phyloP scores from a whole-genome alignment of 1,284 basidiomycete species.

The Sanghuangporus baumii region DNA sequence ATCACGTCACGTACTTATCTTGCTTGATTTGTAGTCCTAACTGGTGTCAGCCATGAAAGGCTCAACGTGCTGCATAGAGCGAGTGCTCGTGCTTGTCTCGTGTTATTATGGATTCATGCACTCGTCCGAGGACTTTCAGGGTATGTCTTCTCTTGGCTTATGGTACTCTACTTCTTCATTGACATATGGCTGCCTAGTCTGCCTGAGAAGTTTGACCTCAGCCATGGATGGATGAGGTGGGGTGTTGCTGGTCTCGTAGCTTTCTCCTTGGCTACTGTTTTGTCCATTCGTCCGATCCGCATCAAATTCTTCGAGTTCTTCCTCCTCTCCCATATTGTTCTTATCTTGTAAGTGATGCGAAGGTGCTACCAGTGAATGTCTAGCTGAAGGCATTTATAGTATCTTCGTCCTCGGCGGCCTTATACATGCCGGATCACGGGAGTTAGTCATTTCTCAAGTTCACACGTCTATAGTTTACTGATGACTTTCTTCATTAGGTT shows the following conservation, averaged over 20 bases:
- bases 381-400: conserved; percentile 18
- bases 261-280: conserved; percentile 34
- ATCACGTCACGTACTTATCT: background rate
- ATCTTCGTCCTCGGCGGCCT: conserved; percentile 31
- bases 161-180: background rate
- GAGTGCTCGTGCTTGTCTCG: conserved; percentile 29
- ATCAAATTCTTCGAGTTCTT: conserved; percentile 42
- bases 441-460: conserved; percentile 22
- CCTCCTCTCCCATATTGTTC: conserved; percentile 39
- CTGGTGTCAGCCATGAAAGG: conserved; percentile 42
- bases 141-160: conserved; percentile 16
- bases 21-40: conserved; percentile 28
- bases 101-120: conserved; percentile 33
- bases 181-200: conserved; percentile 20
- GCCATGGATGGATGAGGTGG: conserved; percentile 30
- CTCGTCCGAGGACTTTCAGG: conserved; percentile 24
- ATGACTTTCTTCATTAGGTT: conserved; percentile 22
- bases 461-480: background rate
- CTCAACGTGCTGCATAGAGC: conserved; percentile 34
- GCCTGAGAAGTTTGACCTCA: conserved; percentile 26
- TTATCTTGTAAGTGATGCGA: conserved; percentile 29
- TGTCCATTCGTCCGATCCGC: conserved; percentile 37
- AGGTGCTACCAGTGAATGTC: background rate
- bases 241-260: conserved; percentile 34
- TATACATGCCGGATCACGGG: conserved; percentile 27